Evolutionary conservation across 2,329 filamentous ascomycete species (phyloP).

Genomic region (Biscogniauxia mediterranea): DNA sequence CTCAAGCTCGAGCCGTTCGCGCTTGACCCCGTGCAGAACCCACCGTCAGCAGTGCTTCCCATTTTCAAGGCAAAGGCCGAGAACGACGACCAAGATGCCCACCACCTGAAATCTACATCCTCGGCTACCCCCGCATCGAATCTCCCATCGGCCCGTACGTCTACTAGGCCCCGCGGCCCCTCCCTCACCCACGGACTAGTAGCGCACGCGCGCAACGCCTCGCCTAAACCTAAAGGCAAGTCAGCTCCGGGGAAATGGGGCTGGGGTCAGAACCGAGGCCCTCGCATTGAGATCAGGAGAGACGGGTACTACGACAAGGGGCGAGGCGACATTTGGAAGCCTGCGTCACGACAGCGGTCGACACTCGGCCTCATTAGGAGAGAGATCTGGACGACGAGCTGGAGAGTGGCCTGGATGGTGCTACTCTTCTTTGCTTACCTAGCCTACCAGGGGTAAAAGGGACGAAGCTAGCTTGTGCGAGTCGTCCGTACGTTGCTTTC

Average conservation of each 20-base stretch:
- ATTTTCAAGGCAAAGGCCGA: constrained; percentile 56
- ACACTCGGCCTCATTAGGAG: constrained; percentile 48
- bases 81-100: constrained; percentile 37
- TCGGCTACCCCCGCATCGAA: constrained; percentile 37
- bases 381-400: constrained; percentile 62
- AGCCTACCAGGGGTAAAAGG: constrained; percentile 56
- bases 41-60: constrained; percentile 38
- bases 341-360: constrained; percentile 30
- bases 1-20: constrained; percentile 54
- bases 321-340: constrained; percentile 24
- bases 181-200: constrained; percentile 23
- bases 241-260: constrained; percentile 39
- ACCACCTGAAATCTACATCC: constrained; percentile 25
- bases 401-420: constrained; percentile 63
- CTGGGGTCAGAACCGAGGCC: constrained; percentile 44
- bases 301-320: constrained; percentile 46
- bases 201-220: constrained; percentile 23
- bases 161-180: constrained; percentile 26
- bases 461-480: not conserved
- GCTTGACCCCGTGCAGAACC: constrained; percentile 40
- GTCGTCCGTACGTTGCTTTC: not conserved
- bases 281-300: constrained; percentile 50
- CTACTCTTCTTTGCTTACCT: constrained; percentile 66
- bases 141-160: constrained; percentile 30
- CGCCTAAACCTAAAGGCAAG: constrained; percentile 17